Conservation (phyloP, 2,329 filamentous ascomycete genomes). For the Trichoderma lentiforme region DNA sequence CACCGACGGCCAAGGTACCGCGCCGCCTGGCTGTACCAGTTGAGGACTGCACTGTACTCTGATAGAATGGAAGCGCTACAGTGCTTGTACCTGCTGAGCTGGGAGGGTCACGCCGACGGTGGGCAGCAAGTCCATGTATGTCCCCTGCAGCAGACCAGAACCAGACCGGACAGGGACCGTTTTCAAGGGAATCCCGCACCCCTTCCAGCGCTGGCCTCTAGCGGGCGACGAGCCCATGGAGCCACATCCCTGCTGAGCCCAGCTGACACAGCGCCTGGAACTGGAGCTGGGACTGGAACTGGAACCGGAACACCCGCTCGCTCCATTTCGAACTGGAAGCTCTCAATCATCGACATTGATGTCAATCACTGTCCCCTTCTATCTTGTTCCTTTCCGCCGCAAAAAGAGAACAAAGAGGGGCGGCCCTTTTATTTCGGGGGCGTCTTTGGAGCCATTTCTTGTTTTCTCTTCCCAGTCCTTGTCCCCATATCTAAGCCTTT, state of each 20-base stretch:
- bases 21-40: neutral
- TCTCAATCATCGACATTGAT: too few relatives aligned
- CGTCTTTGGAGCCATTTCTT: neutral
- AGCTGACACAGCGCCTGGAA: constrained; percentile 18
- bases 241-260: constrained; percentile 12
- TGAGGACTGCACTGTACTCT: too few relatives aligned
- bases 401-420: neutral
- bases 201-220: neutral
- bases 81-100: neutral
- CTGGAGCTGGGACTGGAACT: constrained; percentile 15
- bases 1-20: neutral
- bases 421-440: too few relatives aligned
- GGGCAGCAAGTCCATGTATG: neutral
- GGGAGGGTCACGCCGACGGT: constrained; percentile 11
- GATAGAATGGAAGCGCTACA: too few relatives aligned
- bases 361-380: too few relatives aligned
- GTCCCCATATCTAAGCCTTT: neutral
- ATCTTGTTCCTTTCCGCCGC: neutral
- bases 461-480: too few relatives aligned
- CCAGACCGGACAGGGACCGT: neutral
- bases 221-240: neutral
- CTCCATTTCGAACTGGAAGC: too few relatives aligned
- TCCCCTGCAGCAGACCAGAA: constrained; percentile 1
- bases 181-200: neutral
- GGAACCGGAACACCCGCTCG: neutral